Evolutionary conservation across 2,329 filamentous ascomycete genomes (phyloP).

Genomic region (Tolypocladium cylindrosporum): DNA sequence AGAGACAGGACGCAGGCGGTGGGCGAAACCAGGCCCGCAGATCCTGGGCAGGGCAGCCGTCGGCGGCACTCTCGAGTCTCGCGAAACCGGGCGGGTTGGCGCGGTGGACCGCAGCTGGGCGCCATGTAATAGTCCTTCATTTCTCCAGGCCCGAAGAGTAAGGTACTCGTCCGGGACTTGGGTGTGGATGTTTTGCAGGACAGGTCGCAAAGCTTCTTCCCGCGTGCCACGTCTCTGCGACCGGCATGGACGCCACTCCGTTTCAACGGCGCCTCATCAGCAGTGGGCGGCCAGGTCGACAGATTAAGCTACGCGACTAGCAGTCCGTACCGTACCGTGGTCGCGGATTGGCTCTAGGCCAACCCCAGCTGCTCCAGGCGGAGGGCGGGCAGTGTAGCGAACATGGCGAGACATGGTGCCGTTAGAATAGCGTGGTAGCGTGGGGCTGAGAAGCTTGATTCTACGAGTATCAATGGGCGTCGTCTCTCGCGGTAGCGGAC

Average conservation of each 20-base stretch:
- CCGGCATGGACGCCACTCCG: conserved; percentile 15
- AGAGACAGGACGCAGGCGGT: neutral
- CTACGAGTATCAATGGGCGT: neutral
- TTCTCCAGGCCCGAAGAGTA: neutral
- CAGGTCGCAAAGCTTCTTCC: neutral
- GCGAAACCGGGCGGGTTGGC: neutral
- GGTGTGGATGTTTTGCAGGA: conserved; percentile 1
- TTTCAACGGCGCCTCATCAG: conserved; percentile 10
- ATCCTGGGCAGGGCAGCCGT: neutral
- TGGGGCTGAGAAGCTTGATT: conserved; percentile 1
- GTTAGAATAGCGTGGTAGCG: neutral
- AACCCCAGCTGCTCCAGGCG: neutral
- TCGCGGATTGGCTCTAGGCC: neutral
- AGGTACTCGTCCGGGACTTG: neutral
- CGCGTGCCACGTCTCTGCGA: neutral
- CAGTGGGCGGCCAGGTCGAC: conserved; percentile 6
- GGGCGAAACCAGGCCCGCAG: neutral
- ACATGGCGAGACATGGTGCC: neutral
- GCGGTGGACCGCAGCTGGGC: neutral
- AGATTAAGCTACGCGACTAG: conserved; percentile 1
- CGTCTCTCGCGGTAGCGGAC: neutral
- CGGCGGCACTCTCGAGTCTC: neutral
- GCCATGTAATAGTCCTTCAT: neutral
- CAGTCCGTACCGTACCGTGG: neutral
- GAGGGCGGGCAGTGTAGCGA: neutral